Conservation (phyloP, 2,329 filamentous ascomycete genomes). For the Delphinella strobiligena region DNA sequence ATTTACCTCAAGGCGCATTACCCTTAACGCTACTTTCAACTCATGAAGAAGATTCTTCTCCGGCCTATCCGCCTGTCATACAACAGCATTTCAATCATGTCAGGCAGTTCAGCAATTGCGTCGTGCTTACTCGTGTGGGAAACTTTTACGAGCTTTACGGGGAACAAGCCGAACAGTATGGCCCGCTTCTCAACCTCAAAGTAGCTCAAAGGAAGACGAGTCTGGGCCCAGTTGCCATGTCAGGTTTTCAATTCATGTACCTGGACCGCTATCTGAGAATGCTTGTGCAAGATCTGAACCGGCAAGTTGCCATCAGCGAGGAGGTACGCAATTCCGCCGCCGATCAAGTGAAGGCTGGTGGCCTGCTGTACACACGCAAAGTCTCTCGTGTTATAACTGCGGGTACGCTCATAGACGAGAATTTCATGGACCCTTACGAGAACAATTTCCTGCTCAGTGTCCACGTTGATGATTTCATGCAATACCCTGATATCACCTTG, state of each 20-base stretch:
- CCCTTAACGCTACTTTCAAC: conserved; percentile 26
- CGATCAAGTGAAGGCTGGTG: conserved; percentile 61
- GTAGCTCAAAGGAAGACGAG: conserved; percentile 70
- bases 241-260: conserved; percentile 89
- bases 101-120: conserved; percentile 79
- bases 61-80: conserved; percentile 74
- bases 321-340: conserved; percentile 69
- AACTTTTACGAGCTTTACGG: conserved; percentile 98
- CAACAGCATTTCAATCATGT: conserved; percentile 82
- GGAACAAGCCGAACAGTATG: conserved; percentile 83
- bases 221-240: conserved; percentile 74
- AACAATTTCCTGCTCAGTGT: conserved; percentile 80
- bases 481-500: not conserved
- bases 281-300: conserved; percentile 79
- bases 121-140: conserved; percentile 82
- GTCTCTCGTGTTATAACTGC: conserved; percentile 86
- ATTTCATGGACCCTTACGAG: conserved; percentile 86
- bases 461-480: not conserved
- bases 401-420: conserved; percentile 92
- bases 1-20: conserved; percentile 46
- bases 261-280: conserved; percentile 87
- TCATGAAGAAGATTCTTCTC: conserved; percentile 27
- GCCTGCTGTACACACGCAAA: conserved; percentile 69
- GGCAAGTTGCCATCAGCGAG: conserved; percentile 87
- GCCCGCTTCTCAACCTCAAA: conserved; percentile 77